Evolutionary conservation across 1,139 yeast species (phyloP), one percentile per base, ranked within the genome.

Genomic region (Wickerhamomyces sp.): DNA sequence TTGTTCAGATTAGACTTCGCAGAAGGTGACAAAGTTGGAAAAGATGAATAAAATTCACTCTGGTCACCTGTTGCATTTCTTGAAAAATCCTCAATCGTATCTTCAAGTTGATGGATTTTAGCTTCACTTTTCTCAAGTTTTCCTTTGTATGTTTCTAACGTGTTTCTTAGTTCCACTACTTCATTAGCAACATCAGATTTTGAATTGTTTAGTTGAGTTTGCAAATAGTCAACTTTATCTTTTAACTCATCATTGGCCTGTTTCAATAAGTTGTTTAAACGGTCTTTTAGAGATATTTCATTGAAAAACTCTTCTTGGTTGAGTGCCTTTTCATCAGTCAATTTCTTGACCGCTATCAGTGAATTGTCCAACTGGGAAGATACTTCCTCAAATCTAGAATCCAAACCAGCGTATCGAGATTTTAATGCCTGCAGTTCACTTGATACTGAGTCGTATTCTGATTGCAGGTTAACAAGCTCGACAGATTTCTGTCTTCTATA

Each of bases 211-310:
- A 72, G 56, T 40, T 69, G 64, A 1, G 49, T 46, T 46, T 81
- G 84, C 21, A 81, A 61, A 33, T 72, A 71, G 2, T 60, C 54
- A 8, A 81, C 67, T 43, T 84, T 67, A 9, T 62, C 59, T 31
- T 61, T 62, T 24, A 74, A 61, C 44, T 77, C 80, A 1, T 52
- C 54, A 8, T 72, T 64, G 2, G 79, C 65, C 28, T 68, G 76
- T 40, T 81, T 78, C 45, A 87, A 68, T 16, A 85, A 65, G 34
- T 74, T 78, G 3, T 78, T 68, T 29, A 81, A 61, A 36, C 86
- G 78, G 43, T 81, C 81, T 56, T 83, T 88, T 28, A 77, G 63
- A 3, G 76, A 62, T 54, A 84, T 65, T 52, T 87, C 95, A 39
- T 73, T 74, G 32, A 78, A 61, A 51, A 77, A 79, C 32, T 74